phyloP scores from a whole-genome alignment of 331 rosid species.

The Malus hybrid region DNA sequence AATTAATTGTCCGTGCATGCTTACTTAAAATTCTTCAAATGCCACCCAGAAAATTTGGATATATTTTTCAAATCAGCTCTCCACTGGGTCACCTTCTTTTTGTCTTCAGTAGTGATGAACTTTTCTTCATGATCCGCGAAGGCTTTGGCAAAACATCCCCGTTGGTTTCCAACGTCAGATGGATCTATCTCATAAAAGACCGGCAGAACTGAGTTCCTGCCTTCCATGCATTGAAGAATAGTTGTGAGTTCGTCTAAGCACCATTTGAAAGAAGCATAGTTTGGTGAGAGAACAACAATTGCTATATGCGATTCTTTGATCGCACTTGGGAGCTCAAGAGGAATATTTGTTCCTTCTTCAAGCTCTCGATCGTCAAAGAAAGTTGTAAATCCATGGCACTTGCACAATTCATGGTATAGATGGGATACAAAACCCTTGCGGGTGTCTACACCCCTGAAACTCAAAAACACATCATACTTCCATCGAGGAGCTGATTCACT shows the following conservation, averaged over 20 bases:
- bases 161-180: too few species aligned
- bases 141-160: too few species aligned
- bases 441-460: background rate
- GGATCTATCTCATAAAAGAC: too few species aligned
- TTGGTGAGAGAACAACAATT: background rate
- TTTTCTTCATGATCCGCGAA: too few species aligned
- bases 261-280: constrained; percentile 10
- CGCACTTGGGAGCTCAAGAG: background rate
- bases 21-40: too few species aligned
- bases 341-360: background rate
- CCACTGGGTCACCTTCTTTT: too few species aligned
- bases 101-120: too few species aligned
- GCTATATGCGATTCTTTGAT: background rate
- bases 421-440: background rate
- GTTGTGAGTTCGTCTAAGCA: background rate
- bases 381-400: background rate
- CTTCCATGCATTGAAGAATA: too few species aligned
- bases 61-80: too few species aligned
- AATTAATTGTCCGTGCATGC: too few species aligned
- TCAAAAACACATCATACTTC: background rate
- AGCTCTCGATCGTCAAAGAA: background rate
- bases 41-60: too few species aligned
- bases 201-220: too few species aligned
- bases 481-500: background rate
- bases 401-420: background rate